Base-by-base conservation (phyloP, 345 rosid genomes). In the Euphorbia peplus region DNA sequence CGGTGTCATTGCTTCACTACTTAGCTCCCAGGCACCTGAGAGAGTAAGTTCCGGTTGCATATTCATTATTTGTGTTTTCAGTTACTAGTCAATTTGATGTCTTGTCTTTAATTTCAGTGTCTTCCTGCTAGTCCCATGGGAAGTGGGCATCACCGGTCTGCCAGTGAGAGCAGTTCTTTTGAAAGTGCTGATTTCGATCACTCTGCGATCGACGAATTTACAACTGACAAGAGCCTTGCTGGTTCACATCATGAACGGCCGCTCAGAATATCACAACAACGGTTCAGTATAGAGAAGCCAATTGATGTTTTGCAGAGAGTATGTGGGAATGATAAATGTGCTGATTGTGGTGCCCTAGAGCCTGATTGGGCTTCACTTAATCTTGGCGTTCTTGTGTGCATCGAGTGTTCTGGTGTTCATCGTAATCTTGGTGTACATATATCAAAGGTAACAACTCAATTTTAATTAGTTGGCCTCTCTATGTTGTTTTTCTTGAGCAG, bases 361-460 rank as follows among this genome's bases (percentile, higher is more conserved):
- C 99, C 98, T 56, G 97, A 95, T 79, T 95, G 99, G 99, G 98
- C 99, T n/a, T 95, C 99, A 67, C 78, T 95, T 76, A 92, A 95
- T 74, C 84, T 92, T 2, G 98, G 98, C 22, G 88, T 95, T 81
- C 99, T 92, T 77, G 87, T 95, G 83, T 95, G 99, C 84, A 95
- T 95, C 3, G 97, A 92, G 66, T 95, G 99, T 77, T 95, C 99
- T 71, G 98, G 99, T 72, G 97, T 95, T 82, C 99, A 95, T 66
- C 95, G 98, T 50, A 95, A 95, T 80, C 99, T 95, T 71, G 98
- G 98, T 70, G 99, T 92, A 29, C 99, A 95, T 70, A 80, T 95
- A 71, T 95, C 99, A 19, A 95, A 95, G 97, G 99, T 88, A 81
- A 64, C 58, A 59, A 11, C 50, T 44, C 56, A 50, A 48, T 16